Base-by-base conservation (phyloP, 140 eudicot species). In the Artemisia princeps region DNA sequence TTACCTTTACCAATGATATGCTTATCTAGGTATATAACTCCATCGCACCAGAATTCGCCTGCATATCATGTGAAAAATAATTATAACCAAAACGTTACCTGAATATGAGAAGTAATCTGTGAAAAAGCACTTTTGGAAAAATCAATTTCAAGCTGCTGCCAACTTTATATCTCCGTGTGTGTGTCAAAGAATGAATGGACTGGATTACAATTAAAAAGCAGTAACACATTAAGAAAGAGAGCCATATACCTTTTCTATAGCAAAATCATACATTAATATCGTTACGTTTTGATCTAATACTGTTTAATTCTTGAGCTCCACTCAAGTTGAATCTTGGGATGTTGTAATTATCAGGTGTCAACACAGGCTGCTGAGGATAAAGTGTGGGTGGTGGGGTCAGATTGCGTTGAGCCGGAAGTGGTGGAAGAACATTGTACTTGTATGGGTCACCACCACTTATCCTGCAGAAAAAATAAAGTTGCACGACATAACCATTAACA, bases 331-430 rank as follows among this genome's bases (percentile, higher is more conserved):
- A 90, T 72, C 88, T 83, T 3, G 95, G 94, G 72, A 87, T 72
- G 74, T 48, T 84, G 72, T 85, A 78, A 72, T 83, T 73, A 66
- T 87, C 95, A 13, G 95, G 97, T 2, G 97, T 87, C 40, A 81
- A 83, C 76, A 87, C 84, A 26, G 97, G 97, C 78, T 84, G 97
- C 78, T 90, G 97, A 16, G 97, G 97, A 66, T 87, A 87, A 16
- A 90, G 94, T 8, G 97, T 90, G 45, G 97, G 95, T 44, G 97
- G 97, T 16, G 97, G 97, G 6, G 95, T 87, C 73, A 90, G 78
- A 69, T 88, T 87, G 50, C 94, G 87, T 58, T 90, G 97, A 62
- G 97, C 96, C 4, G 89, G 94, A 48, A 85, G 88, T 2, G 95
- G 97, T 10, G 97, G 97, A 60, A 82, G 75, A 16, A 72, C 72